Conservation (phyloP, 495 filamentous ascomycete genomes). For the Neurospora hispaniola region DNA sequence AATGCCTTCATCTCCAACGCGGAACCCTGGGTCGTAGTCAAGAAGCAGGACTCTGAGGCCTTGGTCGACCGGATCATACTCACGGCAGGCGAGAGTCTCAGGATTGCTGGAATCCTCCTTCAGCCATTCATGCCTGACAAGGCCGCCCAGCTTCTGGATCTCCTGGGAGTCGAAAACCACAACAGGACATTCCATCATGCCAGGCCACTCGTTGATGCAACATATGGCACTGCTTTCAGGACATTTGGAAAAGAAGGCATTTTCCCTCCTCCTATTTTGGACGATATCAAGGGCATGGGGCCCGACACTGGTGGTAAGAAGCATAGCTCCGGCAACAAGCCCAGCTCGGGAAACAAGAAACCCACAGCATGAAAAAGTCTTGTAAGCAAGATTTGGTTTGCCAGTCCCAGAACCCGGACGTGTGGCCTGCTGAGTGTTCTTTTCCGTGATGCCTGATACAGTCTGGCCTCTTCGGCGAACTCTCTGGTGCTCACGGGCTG, state of each 20-base stretch:
- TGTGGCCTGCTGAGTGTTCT: neutral
- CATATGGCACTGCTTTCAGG: conserved; percentile 52
- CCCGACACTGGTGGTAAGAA: neutral
- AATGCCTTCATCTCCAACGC: conserved; percentile 51
- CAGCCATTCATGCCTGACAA: conserved; percentile 90
- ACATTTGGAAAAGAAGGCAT: conserved; percentile 31
- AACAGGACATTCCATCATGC: conserved; percentile 48
- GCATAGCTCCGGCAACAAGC: neutral
- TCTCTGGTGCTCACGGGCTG: neutral
- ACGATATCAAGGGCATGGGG: conserved; percentile 12
- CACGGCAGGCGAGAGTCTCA: conserved; percentile 63
- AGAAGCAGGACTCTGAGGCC: conserved; percentile 1
- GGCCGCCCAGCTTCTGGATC: conserved; percentile 60
- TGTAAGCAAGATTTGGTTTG: neutral
- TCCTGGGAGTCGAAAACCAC: conserved; percentile 57
- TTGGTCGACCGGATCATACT: conserved; percentile 44
- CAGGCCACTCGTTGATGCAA: conserved; percentile 45
- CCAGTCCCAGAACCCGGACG: neutral
- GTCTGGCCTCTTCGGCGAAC: neutral
- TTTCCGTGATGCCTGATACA: neutral
- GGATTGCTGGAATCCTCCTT: conserved; percentile 71
- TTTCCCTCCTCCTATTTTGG: conserved; percentile 27
- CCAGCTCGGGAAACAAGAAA: neutral
- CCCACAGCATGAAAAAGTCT: neutral
- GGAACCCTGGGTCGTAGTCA: conserved; percentile 26